These are phyloP conservation scores for Diutina pseudorugosa DNA, from an alignment of 1,139 yeast genomes.

Conservation along the genomic window DNA sequence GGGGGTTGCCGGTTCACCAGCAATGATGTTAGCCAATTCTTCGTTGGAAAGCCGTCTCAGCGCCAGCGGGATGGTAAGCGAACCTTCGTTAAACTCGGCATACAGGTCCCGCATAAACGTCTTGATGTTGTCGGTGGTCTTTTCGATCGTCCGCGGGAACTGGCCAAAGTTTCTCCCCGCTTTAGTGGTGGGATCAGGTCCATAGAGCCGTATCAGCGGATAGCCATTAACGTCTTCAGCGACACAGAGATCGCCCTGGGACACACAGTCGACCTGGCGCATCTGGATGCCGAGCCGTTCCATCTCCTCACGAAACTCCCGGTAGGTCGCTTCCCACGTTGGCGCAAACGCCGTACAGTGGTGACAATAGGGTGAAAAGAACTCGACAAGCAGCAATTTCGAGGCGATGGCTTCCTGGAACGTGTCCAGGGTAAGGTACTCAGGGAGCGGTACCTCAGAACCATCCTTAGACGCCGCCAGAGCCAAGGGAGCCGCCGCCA, in stretches of 20 bases:
- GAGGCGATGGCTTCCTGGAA: slow-evolving; percentile 34
- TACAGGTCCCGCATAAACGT: slow-evolving; percentile 43
- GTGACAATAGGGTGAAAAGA: slow-evolving; percentile 58
- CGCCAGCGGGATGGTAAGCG: slow-evolving; percentile 25
- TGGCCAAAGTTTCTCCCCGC: slow-evolving; percentile 8
- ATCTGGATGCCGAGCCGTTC: slow-evolving; percentile 35
- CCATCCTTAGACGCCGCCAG: background rate
- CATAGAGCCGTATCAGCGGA: slow-evolving; percentile 52
- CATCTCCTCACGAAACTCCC: slow-evolving; percentile 22
- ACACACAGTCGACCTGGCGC: slow-evolving; percentile 64
- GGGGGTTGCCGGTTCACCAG: slow-evolving; percentile 22
- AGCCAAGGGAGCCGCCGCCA: background rate
- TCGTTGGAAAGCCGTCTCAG: slow-evolving; percentile 19
- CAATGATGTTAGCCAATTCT: slow-evolving; percentile 27
- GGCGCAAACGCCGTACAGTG: slow-evolving; percentile 62
- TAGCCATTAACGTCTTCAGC: slow-evolving; percentile 43
- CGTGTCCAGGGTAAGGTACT: slow-evolving; percentile 17
- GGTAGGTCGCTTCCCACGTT: slow-evolving; percentile 36
- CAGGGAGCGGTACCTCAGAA: slow-evolving; percentile 10
- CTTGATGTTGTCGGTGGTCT: slow-evolving; percentile 36
- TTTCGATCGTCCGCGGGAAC: slow-evolving; percentile 33
- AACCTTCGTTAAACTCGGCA: slow-evolving; percentile 29
- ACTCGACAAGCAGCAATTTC: slow-evolving; percentile 27
- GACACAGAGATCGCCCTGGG: slow-evolving; percentile 59
- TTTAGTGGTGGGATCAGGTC: slow-evolving; percentile 22